Evolutionary conservation across 2,329 filamentous ascomycete species (phyloP).

Genomic region (Alternaria arborescens): DNA sequence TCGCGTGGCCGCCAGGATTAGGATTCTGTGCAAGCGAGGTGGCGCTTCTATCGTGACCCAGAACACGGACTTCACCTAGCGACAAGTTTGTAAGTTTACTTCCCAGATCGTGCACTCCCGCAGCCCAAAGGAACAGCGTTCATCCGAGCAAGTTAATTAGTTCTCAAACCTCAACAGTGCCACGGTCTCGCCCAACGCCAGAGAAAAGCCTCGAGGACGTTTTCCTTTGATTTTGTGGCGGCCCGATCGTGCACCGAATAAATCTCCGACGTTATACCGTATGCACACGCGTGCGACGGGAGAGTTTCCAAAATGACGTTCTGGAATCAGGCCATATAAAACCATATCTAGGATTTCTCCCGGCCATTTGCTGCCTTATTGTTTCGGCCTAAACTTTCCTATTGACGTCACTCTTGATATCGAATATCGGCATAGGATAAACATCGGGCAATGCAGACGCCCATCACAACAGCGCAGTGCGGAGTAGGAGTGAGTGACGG

Average conservation of each 20-base stretch:
- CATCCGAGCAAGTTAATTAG: background rate
- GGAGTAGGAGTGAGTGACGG: background rate
- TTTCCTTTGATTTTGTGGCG: background rate
- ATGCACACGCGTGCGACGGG: slow-evolving; percentile 1
- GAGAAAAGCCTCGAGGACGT: background rate
- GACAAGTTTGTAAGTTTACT: background rate
- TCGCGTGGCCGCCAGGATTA: slow-evolving; percentile 8
- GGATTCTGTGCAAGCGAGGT: slow-evolving; percentile 12
- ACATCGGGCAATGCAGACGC: background rate
- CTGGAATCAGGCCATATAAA: background rate
- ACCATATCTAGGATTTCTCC: background rate
- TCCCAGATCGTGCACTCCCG: background rate
- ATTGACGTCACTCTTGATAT: background rate
- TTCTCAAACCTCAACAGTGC: background rate
- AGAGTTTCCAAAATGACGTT: slow-evolving; percentile 3
- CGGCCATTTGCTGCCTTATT: background rate
- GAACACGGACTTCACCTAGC: slow-evolving; percentile 5
- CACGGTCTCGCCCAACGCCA: background rate
- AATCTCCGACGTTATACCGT: slow-evolving; percentile 18
- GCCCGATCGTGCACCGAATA: slow-evolving; percentile 3
- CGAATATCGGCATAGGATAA: background rate
- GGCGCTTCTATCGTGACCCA: slow-evolving; percentile 12
- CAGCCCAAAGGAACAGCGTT: background rate
- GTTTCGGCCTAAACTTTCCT: background rate
- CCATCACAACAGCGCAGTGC: background rate